Evolutionary conservation across 768 basidiomycete genomes (phyloP), one percentile per base, ranked within the genome.

Genomic region (Suillus americanus): DNA sequence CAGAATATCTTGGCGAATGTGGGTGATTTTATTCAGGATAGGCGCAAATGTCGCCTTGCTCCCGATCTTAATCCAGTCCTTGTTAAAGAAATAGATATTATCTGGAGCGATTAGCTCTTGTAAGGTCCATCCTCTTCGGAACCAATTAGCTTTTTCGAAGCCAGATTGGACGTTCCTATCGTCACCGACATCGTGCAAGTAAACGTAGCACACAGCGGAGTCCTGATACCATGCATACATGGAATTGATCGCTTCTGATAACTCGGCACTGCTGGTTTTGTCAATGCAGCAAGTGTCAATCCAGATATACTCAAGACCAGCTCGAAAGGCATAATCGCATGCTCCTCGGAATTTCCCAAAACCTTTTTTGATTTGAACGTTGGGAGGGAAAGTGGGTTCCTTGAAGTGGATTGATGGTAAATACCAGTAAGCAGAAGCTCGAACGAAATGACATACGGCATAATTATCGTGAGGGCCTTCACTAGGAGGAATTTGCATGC

Each of bases 211-310:
- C 37, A 67, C 60, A 35, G 62, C 35, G 7, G 69, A 59, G 14
- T 65, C 61, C 7, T 63, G 33, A 61, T 70, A 71, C 70, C 70
- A 71, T 23, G 30, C 18, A 40, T 65, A 65, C 70, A 71, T 71
- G 16, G 70, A 70, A 43, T 64, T 63, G 25, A 71, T 68, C 37
- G 70, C 67, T 41, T 71, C 70, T 3, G 61, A 63, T 30, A 70
- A 56, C 38, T 71, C 70, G 3, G 70, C 55, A 50, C 70, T 71
- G 56, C 70, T 71, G 54, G 37, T 45, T 14, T 68, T 71, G 51
- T 71, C 64, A 33, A 68, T 68, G 50, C 69, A 71, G 30, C 64
- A 67, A 18, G 69, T 70, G 35, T 70, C 69, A 18, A 66, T 53
- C 70, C 68, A 70, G 43, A 65, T 63, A 16, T 57, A 65, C 8